Base-by-base conservation (phyloP, 2,329 filamentous ascomycete species). In the Ceratocystis huliohia region DNA sequence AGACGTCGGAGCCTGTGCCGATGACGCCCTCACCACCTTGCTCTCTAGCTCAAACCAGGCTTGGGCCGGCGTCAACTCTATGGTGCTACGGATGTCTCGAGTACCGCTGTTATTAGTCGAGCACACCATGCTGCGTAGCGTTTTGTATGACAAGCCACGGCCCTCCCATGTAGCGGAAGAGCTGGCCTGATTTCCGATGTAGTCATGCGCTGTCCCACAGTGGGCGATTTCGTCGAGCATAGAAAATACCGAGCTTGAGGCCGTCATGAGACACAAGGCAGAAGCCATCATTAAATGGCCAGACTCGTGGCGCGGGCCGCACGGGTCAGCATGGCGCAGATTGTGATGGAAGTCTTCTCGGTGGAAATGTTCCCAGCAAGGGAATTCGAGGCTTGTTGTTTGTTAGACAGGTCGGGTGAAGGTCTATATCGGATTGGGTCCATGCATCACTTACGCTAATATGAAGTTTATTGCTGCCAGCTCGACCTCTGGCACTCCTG, bases 1-100 rank as follows among this genome's bases (percentile, higher is more conserved):
- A 2, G 63, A 22, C 5, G 28, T 22, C 28, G 63, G n/a, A 13
- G 50, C 5, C 25, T 41, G 30, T 45, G 57, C 17, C 8, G 20
- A 20, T 45, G 57, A 44, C 6, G 45, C 56, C 45, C 64, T 30
- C 41, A 67, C 57, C 17, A 67, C 37, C 22, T 33, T 20, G 5
- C 22, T 20, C 33, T 68, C 64, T 20, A 68, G n/a, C 33, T 68
- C 67, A 45, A 68, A 68, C 67, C 67, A 68, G 7, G 67, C 67
- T 56, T 68, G 67, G 2, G 64, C 64, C 3, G 67, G 67, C 5
- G 67, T 68, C 30, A 68, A 30, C 33, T 68, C 67, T 3, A 66
- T 20, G n/a, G 61, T 65, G 22, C 64, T 28, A 17, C 61, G 37
- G 20, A 37, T 45, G 22, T 41, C 44, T 28, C 30, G 46, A 7